A percentile compares a stretch with the other conserved stretches of the same genome.
Evolutionary conservation across 1,139 yeast species (phyloP).

Genomic region (Hyphopichia wangnamkhiaoensis): DNA sequence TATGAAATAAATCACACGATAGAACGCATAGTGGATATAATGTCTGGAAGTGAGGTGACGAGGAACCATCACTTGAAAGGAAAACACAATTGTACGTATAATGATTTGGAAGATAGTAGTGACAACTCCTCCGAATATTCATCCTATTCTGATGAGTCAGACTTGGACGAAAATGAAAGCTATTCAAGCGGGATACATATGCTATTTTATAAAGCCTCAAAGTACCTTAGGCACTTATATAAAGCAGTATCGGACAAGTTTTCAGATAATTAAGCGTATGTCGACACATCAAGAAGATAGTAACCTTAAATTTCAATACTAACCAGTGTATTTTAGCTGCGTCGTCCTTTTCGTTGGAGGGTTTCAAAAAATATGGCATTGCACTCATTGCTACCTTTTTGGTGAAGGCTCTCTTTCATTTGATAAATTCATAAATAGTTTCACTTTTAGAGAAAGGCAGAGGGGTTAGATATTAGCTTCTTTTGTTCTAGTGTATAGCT

Average conservation of each 20-base stretch:
- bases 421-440: no score
- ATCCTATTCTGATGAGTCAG: constrained; percentile 6
- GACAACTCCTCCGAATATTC: constrained; percentile 6
- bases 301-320: background rate
- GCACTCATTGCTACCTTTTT: background rate
- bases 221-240: constrained; percentile 9
- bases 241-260: constrained; percentile 4
- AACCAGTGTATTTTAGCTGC: background rate
- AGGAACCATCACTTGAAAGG: constrained; percentile 9
- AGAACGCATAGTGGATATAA: constrained; percentile 21
- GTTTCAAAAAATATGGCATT: background rate
- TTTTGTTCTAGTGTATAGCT: constrained; percentile 1
- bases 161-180: constrained; percentile 2
- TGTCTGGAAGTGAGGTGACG: constrained; percentile 14
- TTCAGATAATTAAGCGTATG: background rate
- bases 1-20: constrained; percentile 20
- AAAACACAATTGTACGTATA: constrained; percentile 20
- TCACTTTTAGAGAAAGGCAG: no score
- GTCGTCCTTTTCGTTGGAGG: background rate
- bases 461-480: no score
- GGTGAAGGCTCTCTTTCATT: background rate
- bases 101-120: constrained; percentile 9
- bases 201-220: constrained; percentile 8
- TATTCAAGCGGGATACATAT: background rate
- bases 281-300: background rate